Conservation (phyloP, 2,329 filamentous ascomycete genomes). For the Fusarium sp. region DNA sequence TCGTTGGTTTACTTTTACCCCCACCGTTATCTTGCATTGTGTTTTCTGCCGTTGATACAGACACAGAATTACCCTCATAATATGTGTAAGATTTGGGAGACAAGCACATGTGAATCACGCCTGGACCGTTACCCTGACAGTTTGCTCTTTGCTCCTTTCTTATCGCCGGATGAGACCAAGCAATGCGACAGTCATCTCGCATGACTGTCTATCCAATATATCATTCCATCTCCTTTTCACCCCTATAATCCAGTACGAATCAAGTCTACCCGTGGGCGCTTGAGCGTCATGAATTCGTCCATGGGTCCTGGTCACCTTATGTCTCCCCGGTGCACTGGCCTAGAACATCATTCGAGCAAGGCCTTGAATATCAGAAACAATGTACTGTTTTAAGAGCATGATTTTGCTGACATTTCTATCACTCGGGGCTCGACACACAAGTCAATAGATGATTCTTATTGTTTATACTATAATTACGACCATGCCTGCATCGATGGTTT, state of each 20-base stretch:
- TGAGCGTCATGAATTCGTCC: constrained; percentile 39
- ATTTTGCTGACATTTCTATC: constrained; percentile 32
- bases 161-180: constrained; percentile 15
- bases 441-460: constrained; percentile 19
- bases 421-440: constrained; percentile 27
- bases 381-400: constrained; percentile 19
- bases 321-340: constrained; percentile 37
- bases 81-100: constrained; percentile 44
- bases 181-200: constrained; percentile 37
- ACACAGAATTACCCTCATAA: constrained; percentile 41
- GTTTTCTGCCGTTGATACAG: constrained; percentile 30
- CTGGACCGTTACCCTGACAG: constrained; percentile 25
- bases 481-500: constrained; percentile 25
- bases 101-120: constrained; percentile 22
- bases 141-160: constrained; percentile 27
- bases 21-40: constrained; percentile 38
- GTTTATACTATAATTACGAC: constrained; percentile 16
- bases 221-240: constrained; percentile 24
- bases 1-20: constrained; percentile 20
- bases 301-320: constrained; percentile 29
- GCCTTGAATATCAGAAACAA: constrained; percentile 23
- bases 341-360: constrained; percentile 42
- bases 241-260: constrained; percentile 24
- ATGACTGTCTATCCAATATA: constrained; percentile 25
- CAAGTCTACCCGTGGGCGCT: constrained; percentile 33